Base-by-base conservation (phyloP, 73 alveolate species). In the Durusdinium trenchii region DNA sequence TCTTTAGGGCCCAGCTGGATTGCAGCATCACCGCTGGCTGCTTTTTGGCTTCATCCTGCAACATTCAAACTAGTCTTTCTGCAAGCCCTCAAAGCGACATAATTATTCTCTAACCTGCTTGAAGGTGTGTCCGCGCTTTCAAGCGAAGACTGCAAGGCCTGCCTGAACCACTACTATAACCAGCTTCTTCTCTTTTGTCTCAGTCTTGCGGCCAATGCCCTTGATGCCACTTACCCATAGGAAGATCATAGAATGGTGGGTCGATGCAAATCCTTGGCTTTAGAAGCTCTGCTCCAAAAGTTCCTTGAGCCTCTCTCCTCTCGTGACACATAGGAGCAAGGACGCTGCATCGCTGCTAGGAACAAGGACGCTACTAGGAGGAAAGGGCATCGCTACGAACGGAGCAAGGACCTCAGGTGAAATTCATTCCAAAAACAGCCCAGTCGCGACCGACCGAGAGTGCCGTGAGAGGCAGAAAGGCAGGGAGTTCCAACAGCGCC, bases 391-490 rank as follows among this genome's bases (percentile, higher is more conserved):
- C n/a, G n/a, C n/a, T n/a, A n/a, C n/a, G n/a, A n/a, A n/a, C n/a
- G n/a, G n/a, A n/a, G n/a, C n/a, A n/a, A n/a, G n/a, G n/a, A n/a
- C n/a, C n/a, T n/a, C n/a, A n/a, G n/a, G n/a, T n/a, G n/a, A n/a
- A n/a, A n/a, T n/a, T n/a, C n/a, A n/a, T n/a, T 23, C 30, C 73
- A 60, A 23, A 60, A 60, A 23, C n/a, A 23, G 73, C 90, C 91
- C 23, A 69, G 98, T 35, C 28, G 81, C 98, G 51, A 42, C 98
- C 98, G 61, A 91, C 98, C 75, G 76, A 91, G 43, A 91, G 98
- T 43, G 98, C 98, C 67, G 98, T 91, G 89, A 91, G 87, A 36
- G 98, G 98, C 62, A 76, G 89, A 52, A 91, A 91, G 60, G 87
- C 89, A 6, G 98, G 98, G n/a, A 91, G 85, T 76, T 76, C 98